Percentiles rank a stretch among this genome's conserved stretches.
Conservation (phyloP, 2,329 filamentous ascomycete genomes). For the Phialocephala sp. region DNA sequence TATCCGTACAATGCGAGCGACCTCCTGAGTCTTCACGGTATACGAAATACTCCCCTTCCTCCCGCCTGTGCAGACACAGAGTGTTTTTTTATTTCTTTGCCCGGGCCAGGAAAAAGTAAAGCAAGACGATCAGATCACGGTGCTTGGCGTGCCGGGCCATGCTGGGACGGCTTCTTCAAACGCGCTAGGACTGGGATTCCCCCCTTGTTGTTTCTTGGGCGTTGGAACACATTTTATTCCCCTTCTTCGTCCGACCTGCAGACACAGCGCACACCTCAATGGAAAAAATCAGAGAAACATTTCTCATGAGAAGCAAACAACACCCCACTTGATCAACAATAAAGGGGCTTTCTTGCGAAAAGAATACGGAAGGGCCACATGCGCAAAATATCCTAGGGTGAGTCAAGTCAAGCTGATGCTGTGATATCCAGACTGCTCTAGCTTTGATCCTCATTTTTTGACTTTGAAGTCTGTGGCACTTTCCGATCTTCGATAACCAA, state of each 20-base stretch:
- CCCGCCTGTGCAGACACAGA: neutral
- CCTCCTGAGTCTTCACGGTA: neutral
- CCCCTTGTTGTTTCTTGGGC: conserved; percentile 17
- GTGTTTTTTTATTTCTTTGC: neutral
- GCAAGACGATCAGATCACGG: conserved; percentile 25
- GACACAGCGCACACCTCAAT: neutral
- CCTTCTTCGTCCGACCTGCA: conserved; percentile 17
- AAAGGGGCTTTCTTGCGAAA: neutral
- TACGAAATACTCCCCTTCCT: neutral
- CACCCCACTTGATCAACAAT: conserved; percentile 11
- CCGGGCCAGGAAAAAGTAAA: conserved; percentile 21
- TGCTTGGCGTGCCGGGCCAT: conserved; percentile 15
- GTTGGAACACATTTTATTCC: neutral
- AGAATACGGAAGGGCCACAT: neutral
- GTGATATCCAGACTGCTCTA: conserved; percentile 22
- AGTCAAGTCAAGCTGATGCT: conserved; percentile 23
- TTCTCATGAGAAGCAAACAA: conserved; percentile 17
- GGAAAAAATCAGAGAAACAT: conserved; percentile 17
- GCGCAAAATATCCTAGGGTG: conserved; percentile 11
- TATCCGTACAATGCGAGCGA: neutral
- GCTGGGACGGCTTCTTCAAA: conserved; percentile 30
- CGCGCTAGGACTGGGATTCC: conserved; percentile 27
- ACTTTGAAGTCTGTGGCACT: conserved; percentile 24
- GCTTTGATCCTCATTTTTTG: conserved; percentile 22
- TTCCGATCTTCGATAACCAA: neutral